Base-by-base conservation (phyloP, 192 early-diverging fungal species). In the Gigaspora rosea region DNA sequence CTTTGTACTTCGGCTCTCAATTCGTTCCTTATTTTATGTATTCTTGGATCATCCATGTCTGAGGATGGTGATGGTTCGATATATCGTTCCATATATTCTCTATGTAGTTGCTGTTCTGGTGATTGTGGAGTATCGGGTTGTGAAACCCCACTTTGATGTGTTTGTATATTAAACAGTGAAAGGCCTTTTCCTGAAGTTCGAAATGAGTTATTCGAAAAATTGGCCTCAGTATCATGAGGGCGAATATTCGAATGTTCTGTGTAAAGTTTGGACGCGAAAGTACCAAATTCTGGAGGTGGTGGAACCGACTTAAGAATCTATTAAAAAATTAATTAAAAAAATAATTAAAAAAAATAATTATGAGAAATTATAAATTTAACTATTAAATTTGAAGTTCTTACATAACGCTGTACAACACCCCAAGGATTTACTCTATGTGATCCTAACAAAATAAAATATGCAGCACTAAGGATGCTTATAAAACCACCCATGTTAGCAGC, bases 401-500 rank as follows among this genome's bases (percentile, higher is more conserved):
- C 62, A 33, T 76, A 51, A 16, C 63, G 36, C 35, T 76, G 74
- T 16, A 76, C 74, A 49, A 76, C 48, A 33, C 74, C 74, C 74
- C 74, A 76, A 13, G 74, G 74, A 66, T 65, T 57, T 15, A 65
- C 49, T 49, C 62, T 16, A 20, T 36, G 18, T 20, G 74, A 65
- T 27, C 74, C 74, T 9, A 76, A 47, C 27, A 76, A 27, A 20
- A 76, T 12, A 27, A 76, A 76, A 22, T 76, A 76, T 20, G n/a
- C 9, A 8, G 74, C 74, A 35, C 61, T 64, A 33, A 76, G 22
- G 33, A 76, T 76, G 48, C 61, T 65, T 6, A 76, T 8, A 54
- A 76, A 76, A 27, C 74, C 74, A 16, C 74, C 74, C 74, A 76
- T 76, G 18, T 76, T 76, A 18, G 74, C 74, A 18, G 74, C 62